Evolutionary conservation across 805 yeast species (phyloP).

Genomic region (Cyberlindnera subsufficiens): DNA sequence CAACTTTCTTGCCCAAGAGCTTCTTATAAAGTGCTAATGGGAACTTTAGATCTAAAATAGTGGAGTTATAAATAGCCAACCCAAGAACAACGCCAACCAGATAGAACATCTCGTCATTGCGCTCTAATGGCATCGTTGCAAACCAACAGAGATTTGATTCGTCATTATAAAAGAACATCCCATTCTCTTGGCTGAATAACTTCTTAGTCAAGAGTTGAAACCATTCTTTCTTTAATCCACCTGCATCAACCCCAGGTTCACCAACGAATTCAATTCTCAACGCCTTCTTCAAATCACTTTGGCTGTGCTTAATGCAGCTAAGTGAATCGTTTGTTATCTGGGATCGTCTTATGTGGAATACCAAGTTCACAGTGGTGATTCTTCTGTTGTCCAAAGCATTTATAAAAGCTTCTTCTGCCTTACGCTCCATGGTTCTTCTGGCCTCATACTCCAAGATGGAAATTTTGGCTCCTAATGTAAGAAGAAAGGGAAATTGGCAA

Average conservation of each 20-base stretch:
- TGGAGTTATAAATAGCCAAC: constrained; percentile 85
- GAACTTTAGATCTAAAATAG: constrained; percentile 72
- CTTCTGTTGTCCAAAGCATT: constrained; percentile 59
- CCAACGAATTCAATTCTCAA: constrained; percentile 73
- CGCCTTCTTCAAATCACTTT: constrained; percentile 62
- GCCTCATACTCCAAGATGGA: constrained; percentile 79
- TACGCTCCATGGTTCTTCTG: constrained; percentile 70
- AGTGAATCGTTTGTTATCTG: constrained; percentile 72
- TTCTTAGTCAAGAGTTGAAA: constrained; percentile 67
- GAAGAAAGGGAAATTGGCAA: constrained; percentile 79
- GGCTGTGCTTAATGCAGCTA: constrained; percentile 48
- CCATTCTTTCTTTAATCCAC: constrained; percentile 95
- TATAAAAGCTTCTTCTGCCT: constrained; percentile 86
- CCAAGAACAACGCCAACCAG: constrained; percentile 85
- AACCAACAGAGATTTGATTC: constrained; percentile 80
- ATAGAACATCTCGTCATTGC: constrained; percentile 52
- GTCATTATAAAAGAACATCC: constrained; percentile 59
- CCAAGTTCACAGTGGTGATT: constrained; percentile 62
- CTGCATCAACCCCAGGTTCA: constrained; percentile 94
- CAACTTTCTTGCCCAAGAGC: constrained; percentile 48
- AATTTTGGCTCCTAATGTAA: constrained; percentile 79
- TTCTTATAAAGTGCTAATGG: constrained; percentile 77
- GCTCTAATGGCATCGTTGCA: constrained; percentile 37
- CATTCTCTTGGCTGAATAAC: constrained; percentile 61
- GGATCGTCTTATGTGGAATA: constrained; percentile 61